Conservation (phyloP, 1,284 basidiomycete species). For the Tilletia setariae region DNA sequence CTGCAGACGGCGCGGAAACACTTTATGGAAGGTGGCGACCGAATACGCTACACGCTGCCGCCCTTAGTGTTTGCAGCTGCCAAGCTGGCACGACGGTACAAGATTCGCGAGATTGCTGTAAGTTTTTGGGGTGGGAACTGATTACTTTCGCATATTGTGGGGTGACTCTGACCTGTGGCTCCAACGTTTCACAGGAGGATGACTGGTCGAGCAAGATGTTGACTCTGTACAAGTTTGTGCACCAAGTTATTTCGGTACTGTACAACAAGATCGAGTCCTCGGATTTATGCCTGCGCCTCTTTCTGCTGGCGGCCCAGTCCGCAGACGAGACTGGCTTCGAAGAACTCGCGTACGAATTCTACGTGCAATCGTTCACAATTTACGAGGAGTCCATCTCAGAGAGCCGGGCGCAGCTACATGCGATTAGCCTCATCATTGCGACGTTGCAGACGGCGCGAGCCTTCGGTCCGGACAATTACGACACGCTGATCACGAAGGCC, state of each 20-base stretch:
- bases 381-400: slow-evolving; percentile 54
- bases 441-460: slow-evolving; percentile 47
- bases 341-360: slow-evolving; percentile 52
- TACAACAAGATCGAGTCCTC: slow-evolving; percentile 52
- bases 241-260: slow-evolving; percentile 49
- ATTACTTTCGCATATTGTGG: no score
- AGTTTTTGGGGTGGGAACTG: no score
- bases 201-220: slow-evolving; percentile 49
- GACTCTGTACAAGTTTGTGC: slow-evolving; percentile 51
- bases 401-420: slow-evolving; percentile 48
- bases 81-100: slow-evolving; percentile 50
- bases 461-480: slow-evolving; percentile 50
- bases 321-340: slow-evolving; percentile 51
- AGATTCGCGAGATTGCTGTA: slow-evolving; percentile 28
- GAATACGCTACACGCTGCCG: slow-evolving; percentile 49
- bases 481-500: slow-evolving; percentile 51
- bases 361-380: slow-evolving; percentile 52
- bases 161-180: no score
- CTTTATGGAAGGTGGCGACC: slow-evolving; percentile 48
- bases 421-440: slow-evolving; percentile 47
- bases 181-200: slow-evolving; percentile 22
- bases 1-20: slow-evolving; percentile 48
- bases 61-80: slow-evolving; percentile 47
- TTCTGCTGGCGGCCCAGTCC: slow-evolving; percentile 47
- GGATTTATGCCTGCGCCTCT: slow-evolving; percentile 47